Evolutionary conservation across 2,329 filamentous ascomycete species (phyloP).

Genomic region (Alternaria burnsii): DNA sequence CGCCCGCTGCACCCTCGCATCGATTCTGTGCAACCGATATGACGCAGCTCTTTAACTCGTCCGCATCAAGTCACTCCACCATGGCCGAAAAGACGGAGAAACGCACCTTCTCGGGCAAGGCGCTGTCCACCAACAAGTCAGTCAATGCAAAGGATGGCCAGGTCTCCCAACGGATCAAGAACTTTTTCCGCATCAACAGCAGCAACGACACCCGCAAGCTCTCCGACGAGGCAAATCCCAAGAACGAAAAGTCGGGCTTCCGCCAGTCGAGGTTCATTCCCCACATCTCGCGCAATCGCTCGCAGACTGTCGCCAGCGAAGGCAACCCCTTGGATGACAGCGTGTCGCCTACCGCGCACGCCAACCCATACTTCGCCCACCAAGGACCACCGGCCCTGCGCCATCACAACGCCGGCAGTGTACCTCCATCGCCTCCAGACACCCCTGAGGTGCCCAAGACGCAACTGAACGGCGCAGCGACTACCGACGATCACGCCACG

Average conservation of each 20-base stretch:
- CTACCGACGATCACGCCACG: conserved; percentile 70
- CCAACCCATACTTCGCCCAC: conserved; percentile 97
- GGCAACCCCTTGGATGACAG: conserved; percentile 88
- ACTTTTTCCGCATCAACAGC: conserved; percentile 73
- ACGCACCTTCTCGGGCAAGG: conserved; percentile 59
- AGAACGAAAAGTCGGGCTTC: conserved; percentile 73
- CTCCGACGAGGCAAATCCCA: conserved; percentile 55
- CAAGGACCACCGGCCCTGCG: conserved; percentile 92
- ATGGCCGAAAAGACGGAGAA: conserved; percentile 59
- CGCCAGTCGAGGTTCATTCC: conserved; percentile 90
- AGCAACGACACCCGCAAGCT: conserved; percentile 55
- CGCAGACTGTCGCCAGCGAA: conserved; percentile 90
- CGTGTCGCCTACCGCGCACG: conserved; percentile 89
- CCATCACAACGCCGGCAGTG: conserved; percentile 93
- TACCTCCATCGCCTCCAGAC: conserved; percentile 90
- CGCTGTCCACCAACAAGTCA: conserved; percentile 57
- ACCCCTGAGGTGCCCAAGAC: conserved; percentile 72
- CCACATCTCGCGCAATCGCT: conserved; percentile 85
- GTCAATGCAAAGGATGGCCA: conserved; percentile 61
- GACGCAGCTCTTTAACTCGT: conserved; percentile 56
- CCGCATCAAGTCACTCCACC: conserved; percentile 46
- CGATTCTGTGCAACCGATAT: conserved; percentile 34
- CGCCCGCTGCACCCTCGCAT: conserved; percentile 8
- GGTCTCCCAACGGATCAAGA: conserved; percentile 71
- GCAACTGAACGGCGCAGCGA: conserved; percentile 74